A percentile compares a stretch with the other conserved stretches of the same genome.
These are phyloP conservation scores for Zizania latifolia DNA, from an alignment of 176 grass and related monocot species.

Conservation along the genomic window DNA sequence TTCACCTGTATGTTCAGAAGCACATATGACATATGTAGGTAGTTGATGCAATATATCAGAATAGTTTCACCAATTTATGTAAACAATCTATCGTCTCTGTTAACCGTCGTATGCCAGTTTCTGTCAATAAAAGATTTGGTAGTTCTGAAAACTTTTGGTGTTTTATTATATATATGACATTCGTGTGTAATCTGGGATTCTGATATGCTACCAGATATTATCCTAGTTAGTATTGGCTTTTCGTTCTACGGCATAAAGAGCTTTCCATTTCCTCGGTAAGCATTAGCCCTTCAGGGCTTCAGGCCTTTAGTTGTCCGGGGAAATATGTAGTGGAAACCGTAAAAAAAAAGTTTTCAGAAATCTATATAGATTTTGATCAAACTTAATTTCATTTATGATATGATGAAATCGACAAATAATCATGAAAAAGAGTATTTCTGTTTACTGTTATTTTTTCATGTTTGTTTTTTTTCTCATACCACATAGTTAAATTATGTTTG, in stretches of 20 bases:
- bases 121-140: slow-evolving; percentile 7
- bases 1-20: slow-evolving; percentile 23
- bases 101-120: background rate
- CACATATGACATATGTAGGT: slow-evolving; percentile 8
- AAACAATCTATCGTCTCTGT: background rate
- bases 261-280: background rate
- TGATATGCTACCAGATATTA: background rate
- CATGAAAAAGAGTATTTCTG: too few species aligned
- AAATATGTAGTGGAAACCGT: background rate
- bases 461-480: too few species aligned
- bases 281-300: too few species aligned
- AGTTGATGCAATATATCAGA: slow-evolving; percentile 14
- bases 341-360: background rate
- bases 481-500: too few species aligned
- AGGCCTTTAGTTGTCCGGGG: too few species aligned
- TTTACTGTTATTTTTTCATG: too few species aligned
- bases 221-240: background rate
- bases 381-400: too few species aligned
- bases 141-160: background rate
- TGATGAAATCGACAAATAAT: too few species aligned
- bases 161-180: background rate
- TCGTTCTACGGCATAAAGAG: background rate
- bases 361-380: too few species aligned
- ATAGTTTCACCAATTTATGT: slow-evolving; percentile 7
- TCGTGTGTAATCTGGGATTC: background rate